Base-by-base conservation (phyloP, 2,329 filamentous ascomycete genomes). In the Phaeosphaeriaceae sp. region DNA sequence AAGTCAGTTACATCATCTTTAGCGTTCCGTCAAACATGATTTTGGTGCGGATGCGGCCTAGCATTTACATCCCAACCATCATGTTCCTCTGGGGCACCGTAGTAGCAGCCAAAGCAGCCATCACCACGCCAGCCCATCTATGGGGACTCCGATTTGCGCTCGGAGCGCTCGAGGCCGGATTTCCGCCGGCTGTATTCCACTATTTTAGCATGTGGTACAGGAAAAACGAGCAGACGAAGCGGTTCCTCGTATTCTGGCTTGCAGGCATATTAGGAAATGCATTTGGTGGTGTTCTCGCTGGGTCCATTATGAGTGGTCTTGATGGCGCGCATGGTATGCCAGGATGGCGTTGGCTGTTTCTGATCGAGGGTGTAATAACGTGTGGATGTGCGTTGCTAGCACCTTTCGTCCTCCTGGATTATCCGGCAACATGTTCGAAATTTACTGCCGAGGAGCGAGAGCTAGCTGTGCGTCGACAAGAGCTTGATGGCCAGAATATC, bases 1-100 rank as follows among this genome's bases (percentile, higher is more conserved):
- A 85, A 62, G 79, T 84, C 52, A 82, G 80, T 6, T 85, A 85
- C 63, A 82, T 85, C 47, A 63, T 78, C 3, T 85, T 84, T 61
- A 81, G 85, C 21, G 46, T 48, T 4, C 46, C 46, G 1, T 48
- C 46, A 13, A 48, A 43, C 28, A 48, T 48, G 46, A 32, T 48
- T 9, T 26, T 48, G 5, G 46, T 33, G n/a, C 32, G 39, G 4
- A 38, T 48, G 46, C 39, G 46, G 3, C 46, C 46, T 8, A 48
- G 46, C 20, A 43, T 43, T 15, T 48, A 48, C 32, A 48, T 48
- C 7, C 40, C 46, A 6, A 43, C 46, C 33, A 51, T 51, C 20
- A 51, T 51, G 48, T 43, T 51, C 26, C 21, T 51, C 2, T 51
- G 42, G 48, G 48, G 42, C 17, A 52, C 59, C 1, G 64, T 75